Evolutionary conservation across 2,329 filamentous ascomycete genomes (phyloP).

Genomic region (Alternaria triticina): DNA sequence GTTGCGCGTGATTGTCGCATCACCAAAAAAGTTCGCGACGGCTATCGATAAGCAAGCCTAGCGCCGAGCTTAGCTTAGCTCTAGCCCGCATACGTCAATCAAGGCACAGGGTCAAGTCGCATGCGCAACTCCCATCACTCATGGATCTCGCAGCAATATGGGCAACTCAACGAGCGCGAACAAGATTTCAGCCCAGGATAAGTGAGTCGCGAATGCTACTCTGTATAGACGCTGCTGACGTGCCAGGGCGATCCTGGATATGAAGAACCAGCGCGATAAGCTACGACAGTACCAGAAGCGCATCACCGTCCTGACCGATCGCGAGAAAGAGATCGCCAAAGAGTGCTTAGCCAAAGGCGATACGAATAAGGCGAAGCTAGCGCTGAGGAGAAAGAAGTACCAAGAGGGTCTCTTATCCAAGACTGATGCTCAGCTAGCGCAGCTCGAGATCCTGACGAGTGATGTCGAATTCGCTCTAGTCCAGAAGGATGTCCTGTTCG

Average conservation of each 20-base stretch:
- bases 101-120: constrained; percentile 27
- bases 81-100: constrained; percentile 27
- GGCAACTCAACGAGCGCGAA: constrained; percentile 68
- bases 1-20: background rate
- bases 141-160: constrained; percentile 56
- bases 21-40: constrained; percentile 33
- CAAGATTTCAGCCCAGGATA: constrained; percentile 81
- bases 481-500: constrained; percentile 94
- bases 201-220: constrained; percentile 60
- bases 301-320: constrained; percentile 82
- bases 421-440: constrained; percentile 91
- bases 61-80: constrained; percentile 16
- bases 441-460: constrained; percentile 85
- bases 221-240: constrained; percentile 10
- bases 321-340: constrained; percentile 84
- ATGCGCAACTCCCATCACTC: constrained; percentile 21
- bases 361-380: constrained; percentile 81
- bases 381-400: constrained; percentile 94
- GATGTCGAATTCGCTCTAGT: constrained; percentile 96
- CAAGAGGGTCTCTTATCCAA: constrained; percentile 87
- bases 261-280: constrained; percentile 97
- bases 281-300: constrained; percentile 94
- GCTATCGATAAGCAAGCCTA: constrained; percentile 45
- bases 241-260: constrained; percentile 88
- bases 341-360: constrained; percentile 82